Percentiles rank a stretch among this genome's conserved stretches.
These are phyloP conservation scores for Candida argentea DNA, from an alignment of 805 yeast species.

Conservation along the genomic window DNA sequence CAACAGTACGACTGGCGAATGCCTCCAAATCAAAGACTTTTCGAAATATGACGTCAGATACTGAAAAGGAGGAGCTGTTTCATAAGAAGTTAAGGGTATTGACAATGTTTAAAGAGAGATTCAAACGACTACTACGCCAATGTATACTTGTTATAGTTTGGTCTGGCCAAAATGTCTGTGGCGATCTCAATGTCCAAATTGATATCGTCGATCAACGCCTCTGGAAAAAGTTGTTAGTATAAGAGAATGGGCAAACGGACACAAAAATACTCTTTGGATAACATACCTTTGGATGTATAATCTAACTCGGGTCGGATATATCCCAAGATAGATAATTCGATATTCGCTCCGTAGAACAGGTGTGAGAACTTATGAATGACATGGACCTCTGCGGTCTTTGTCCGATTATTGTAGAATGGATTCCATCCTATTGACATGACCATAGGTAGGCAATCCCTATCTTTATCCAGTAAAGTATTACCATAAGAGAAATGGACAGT, in stretches of 20 bases:
- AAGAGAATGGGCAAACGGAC: background rate
- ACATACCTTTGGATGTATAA: conserved; percentile 54
- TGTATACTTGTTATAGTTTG: too few relatives aligned
- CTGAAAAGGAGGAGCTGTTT: too few relatives aligned
- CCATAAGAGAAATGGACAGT: conserved; percentile 52
- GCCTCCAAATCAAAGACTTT: too few relatives aligned
- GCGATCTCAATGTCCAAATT: conserved; percentile 71
- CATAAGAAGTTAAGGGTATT: too few relatives aligned
- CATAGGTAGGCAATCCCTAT: conserved; percentile 57
- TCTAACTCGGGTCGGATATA: conserved; percentile 86
- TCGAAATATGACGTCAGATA: too few relatives aligned
- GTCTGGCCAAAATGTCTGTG: conserved; percentile 27
- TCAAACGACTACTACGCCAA: too few relatives aligned
- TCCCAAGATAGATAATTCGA: conserved; percentile 68
- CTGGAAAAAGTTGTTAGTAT: conserved; percentile 30
- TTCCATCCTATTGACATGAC: conserved; percentile 96
- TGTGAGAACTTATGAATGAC: conserved; percentile 60
- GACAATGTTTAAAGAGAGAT: too few relatives aligned
- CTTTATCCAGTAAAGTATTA: conserved; percentile 27
- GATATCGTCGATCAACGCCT: conserved; percentile 80
- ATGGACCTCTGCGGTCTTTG: conserved; percentile 82
- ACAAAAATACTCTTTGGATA: conserved; percentile 1
- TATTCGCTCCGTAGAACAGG: conserved; percentile 74
- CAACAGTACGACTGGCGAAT: too few relatives aligned
- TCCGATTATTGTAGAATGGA: conserved; percentile 75